phyloP scores from a whole-genome alignment of 2,329 filamentous ascomycete genomes.

The Epichloe baconii region DNA sequence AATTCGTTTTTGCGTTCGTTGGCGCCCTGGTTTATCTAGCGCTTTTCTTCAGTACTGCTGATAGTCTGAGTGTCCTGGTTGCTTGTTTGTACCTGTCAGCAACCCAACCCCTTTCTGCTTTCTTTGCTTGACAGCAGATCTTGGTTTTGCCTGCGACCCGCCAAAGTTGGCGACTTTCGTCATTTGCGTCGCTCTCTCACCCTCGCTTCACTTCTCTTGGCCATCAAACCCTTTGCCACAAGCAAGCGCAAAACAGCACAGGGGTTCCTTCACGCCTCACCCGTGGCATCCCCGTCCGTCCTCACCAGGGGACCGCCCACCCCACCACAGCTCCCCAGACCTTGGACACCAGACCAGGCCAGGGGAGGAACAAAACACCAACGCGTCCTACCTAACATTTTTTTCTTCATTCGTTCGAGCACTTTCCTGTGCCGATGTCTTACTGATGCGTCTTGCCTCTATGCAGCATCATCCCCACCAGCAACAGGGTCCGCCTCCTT shows the following conservation, averaged over 20 bases:
- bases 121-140: no score
- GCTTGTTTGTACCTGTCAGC: neutral
- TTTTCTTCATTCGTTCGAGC: conserved; percentile 25
- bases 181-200: neutral
- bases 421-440: conserved; percentile 23
- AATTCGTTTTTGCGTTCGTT: conserved; percentile 13
- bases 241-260: conserved; percentile 13
- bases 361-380: conserved; percentile 35
- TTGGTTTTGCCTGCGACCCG: no score
- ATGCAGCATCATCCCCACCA: conserved; percentile 66
- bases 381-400: conserved; percentile 31
- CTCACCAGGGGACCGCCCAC: conserved; percentile 23
- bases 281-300: conserved; percentile 34
- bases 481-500: conserved; percentile 57
- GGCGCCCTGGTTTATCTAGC: conserved; percentile 14
- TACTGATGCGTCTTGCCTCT: conserved; percentile 48
- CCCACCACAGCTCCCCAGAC: conserved; percentile 27
- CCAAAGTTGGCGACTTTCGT: neutral
- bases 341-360: conserved; percentile 28
- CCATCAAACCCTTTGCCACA: conserved; percentile 10
- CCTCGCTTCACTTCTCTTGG: neutral
- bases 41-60: conserved; percentile 7
- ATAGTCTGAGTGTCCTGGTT: neutral
- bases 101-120: no score
- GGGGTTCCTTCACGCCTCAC: conserved; percentile 34